A percentile compares a stretch with the other conserved stretches of the same genome.
Conservation (phyloP, 345 rosid genomes). For the Pugionium cornutum region DNA sequence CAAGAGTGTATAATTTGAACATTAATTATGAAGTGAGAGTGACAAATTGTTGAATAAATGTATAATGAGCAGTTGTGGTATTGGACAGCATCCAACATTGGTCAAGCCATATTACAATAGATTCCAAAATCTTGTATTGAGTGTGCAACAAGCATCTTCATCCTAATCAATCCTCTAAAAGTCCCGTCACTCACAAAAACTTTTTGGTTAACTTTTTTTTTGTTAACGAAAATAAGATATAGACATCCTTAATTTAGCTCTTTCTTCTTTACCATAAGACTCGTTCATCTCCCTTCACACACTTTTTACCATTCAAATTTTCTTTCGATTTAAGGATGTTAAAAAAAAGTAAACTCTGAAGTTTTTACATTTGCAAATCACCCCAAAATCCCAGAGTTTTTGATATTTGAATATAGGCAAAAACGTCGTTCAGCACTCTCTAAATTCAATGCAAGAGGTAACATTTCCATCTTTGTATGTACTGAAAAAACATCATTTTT, state of each 20-base stretch:
- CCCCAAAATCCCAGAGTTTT: background rate
- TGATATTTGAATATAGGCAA: background rate
- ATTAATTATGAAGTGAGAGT: too few relatives aligned
- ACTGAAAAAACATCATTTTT: background rate
- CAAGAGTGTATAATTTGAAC: too few relatives aligned
- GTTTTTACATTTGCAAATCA: background rate
- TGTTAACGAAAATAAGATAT: background rate
- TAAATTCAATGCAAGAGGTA: conserved; percentile 42
- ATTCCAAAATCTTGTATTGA: too few relatives aligned
- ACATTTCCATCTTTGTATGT: background rate
- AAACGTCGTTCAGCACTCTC: conserved; percentile 13
- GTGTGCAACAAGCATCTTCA: too few relatives aligned
- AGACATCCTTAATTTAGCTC: conserved; percentile 20
- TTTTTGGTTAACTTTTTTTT: too few relatives aligned
- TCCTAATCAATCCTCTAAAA: too few relatives aligned
- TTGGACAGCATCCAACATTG: too few relatives aligned
- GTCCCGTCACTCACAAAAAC: too few relatives aligned
- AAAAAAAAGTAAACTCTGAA: background rate
- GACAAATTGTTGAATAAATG: too few relatives aligned
- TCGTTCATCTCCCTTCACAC: conserved; percentile 25
- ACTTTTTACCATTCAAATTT: conserved; percentile 12
- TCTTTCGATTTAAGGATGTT: conserved; percentile 1
- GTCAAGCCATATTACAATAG: too few relatives aligned
- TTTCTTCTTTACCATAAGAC: conserved; percentile 23
- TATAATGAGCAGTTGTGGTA: too few relatives aligned